A percentile compares a stretch with the other conserved stretches of the same genome.
These are phyloP conservation scores for Candida nitratophila DNA, from an alignment of 805 yeast species.

Conservation along the genomic window DNA sequence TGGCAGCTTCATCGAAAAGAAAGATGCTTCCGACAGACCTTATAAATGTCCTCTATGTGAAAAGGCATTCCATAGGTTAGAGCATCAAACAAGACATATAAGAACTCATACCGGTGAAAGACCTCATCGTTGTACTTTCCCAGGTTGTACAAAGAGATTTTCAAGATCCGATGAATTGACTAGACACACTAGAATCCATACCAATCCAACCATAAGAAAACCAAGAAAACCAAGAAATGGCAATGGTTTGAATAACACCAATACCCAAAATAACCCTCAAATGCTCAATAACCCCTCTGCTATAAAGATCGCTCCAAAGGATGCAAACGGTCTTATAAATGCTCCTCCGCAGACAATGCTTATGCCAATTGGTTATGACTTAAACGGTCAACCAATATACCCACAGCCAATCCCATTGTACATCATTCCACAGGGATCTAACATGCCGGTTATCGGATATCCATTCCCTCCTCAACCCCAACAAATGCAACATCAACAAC, in stretches of 20 bases:
- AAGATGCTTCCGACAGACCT: constrained; percentile 43
- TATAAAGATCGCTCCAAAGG: constrained; percentile 2
- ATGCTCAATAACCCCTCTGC: constrained; percentile 1
- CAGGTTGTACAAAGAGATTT: constrained; percentile 78
- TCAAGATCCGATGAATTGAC: constrained; percentile 81
- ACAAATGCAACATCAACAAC: background rate
- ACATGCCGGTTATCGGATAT: constrained; percentile 12
- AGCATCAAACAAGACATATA: constrained; percentile 87
- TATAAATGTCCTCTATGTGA: constrained; percentile 80
- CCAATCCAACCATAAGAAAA: constrained; percentile 34
- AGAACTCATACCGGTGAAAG: constrained; percentile 92
- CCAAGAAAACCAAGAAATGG: constrained; percentile 4
- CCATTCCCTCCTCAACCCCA: constrained; percentile 5
- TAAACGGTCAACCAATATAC: constrained; percentile 23
- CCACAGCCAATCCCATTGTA: constrained; percentile 25
- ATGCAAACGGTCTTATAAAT: background rate
- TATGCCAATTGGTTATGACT: constrained; percentile 24
- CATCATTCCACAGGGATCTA: constrained; percentile 18
- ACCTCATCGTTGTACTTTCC: constrained; percentile 78
- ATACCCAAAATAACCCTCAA: constrained; percentile 2
- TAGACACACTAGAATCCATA: constrained; percentile 76
- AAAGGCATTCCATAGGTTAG: constrained; percentile 81
- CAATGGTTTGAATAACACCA: background rate
- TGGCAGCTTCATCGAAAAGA: constrained; percentile 21
- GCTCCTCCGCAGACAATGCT: constrained; percentile 8